A percentile compares a stretch with the other conserved stretches of the same genome.
Evolutionary conservation across 164 flowering plant genomes (phyloP).

Genomic region (Protea cynaroides): DNA sequence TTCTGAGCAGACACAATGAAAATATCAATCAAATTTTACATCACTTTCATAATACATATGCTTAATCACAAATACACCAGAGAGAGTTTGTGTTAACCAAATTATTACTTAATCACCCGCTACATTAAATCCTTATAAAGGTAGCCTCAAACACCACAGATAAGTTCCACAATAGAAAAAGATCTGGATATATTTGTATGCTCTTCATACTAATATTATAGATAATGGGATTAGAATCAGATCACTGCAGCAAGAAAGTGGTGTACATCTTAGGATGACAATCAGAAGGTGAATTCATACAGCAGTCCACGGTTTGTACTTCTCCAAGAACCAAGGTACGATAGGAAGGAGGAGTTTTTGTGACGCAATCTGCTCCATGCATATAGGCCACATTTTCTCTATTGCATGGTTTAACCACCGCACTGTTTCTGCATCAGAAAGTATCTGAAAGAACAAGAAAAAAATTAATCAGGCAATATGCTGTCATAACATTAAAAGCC

Average conservation of each 20-base stretch:
- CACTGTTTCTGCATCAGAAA: slow-evolving; percentile 88
- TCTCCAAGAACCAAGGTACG: slow-evolving; percentile 94
- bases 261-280: slow-evolving; percentile 4
- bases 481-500: not conserved
- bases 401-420: slow-evolving; percentile 86
- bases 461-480: not conserved
- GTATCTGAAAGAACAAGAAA: slow-evolving; percentile 39
- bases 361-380: slow-evolving; percentile 87
- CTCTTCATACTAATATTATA: not conserved
- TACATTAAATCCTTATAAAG: not conserved
- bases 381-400: slow-evolving; percentile 91
- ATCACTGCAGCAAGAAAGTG: not conserved
- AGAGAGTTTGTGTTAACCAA: not conserved
- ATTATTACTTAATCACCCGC: not conserved
- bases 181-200: not conserved
- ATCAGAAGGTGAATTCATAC: slow-evolving; percentile 39
- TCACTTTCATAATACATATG: not conserved
- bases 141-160: not conserved
- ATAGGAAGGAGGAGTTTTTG: slow-evolving; percentile 85
- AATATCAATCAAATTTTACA: not conserved
- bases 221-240: not conserved
- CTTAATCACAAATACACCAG: not conserved
- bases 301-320: slow-evolving; percentile 98
- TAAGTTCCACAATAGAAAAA: not conserved
- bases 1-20: not conserved